These are phyloP conservation scores for Turritis glabra DNA, from an alignment of 345 rosid species.

Conservation along the genomic window DNA sequence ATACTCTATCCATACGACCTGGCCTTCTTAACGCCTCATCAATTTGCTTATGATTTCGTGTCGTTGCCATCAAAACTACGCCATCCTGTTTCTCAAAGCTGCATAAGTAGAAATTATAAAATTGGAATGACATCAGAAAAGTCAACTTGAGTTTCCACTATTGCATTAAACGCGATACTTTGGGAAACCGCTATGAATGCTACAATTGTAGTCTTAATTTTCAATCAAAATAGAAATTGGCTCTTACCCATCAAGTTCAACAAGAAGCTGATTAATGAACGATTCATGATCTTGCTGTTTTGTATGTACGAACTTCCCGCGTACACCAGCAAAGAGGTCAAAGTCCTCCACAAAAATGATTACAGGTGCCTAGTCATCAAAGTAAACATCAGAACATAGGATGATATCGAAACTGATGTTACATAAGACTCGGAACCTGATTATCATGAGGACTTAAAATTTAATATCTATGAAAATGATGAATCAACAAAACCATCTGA, in stretches of 20 bases:
- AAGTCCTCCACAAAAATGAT: slow-evolving; percentile 95
- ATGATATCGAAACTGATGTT: slow-evolving; percentile 2
- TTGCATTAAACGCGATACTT: background rate
- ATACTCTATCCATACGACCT: slow-evolving; percentile 96
- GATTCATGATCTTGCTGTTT: slow-evolving; percentile 95
- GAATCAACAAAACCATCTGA: slow-evolving; percentile 27
- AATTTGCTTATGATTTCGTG: slow-evolving; percentile 83
- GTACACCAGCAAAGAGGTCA: slow-evolving; percentile 97
- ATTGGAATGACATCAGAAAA: slow-evolving; percentile 7
- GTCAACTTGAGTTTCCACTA: slow-evolving; percentile 10
- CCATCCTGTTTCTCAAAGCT: slow-evolving; percentile 99
- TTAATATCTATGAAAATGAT: slow-evolving; percentile 14
- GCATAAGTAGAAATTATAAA: slow-evolving; percentile 29
- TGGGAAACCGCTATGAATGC: slow-evolving; percentile 8
- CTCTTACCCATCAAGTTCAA: slow-evolving; percentile 95
- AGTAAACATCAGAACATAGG: slow-evolving; percentile 33
- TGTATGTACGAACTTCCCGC: slow-evolving; percentile 87
- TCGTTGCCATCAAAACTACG: slow-evolving; percentile 97
- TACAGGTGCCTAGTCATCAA: slow-evolving; percentile 79
- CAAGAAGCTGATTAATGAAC: slow-evolving; percentile 95
- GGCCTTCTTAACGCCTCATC: slow-evolving; percentile 93
- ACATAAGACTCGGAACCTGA: slow-evolving; percentile 3
- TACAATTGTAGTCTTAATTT: background rate
- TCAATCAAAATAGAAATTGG: slow-evolving; percentile 20
- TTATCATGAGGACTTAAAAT: slow-evolving; percentile 2